phyloP scores from a whole-genome alignment of 371 early-diverging fungal species.

The Haplosporangium sp. region DNA sequence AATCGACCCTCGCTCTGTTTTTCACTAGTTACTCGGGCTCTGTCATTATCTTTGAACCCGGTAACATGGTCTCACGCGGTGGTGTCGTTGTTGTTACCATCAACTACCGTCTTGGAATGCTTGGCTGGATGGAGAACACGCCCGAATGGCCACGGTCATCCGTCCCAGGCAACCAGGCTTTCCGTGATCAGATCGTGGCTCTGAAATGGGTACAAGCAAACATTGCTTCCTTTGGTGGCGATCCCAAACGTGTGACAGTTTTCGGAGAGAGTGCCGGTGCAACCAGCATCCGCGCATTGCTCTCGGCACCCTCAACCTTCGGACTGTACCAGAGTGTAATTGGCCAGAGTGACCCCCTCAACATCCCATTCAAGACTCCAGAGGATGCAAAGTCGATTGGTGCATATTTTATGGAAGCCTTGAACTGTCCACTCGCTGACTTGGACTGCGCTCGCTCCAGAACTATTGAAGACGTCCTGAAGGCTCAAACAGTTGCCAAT shows the following conservation, averaged over 20 bases:
- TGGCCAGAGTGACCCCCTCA: slow-evolving; percentile 29
- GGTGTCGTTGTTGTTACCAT: slow-evolving; percentile 53
- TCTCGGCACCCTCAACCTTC: slow-evolving; percentile 25
- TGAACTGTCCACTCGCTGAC: slow-evolving; percentile 13
- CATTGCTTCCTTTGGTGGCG: slow-evolving; percentile 61
- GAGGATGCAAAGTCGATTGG: slow-evolving; percentile 4
- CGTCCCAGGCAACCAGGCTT: slow-evolving; percentile 42
- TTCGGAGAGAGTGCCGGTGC: slow-evolving; percentile 63
- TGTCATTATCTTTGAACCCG: slow-evolving; percentile 70
- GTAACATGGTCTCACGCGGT: slow-evolving; percentile 65
- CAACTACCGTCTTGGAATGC: slow-evolving; percentile 52
- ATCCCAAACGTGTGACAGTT: slow-evolving; percentile 53
- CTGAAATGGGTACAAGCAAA: slow-evolving; percentile 61
- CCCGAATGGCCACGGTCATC: slow-evolving; percentile 19
- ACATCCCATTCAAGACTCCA: slow-evolving; percentile 31
- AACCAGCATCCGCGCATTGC: slow-evolving; percentile 49
- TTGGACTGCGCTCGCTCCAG: slow-evolving; percentile 29
- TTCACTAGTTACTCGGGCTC: slow-evolving; percentile 50
- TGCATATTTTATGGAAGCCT: slow-evolving; percentile 21
- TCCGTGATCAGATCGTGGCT: slow-evolving; percentile 53
- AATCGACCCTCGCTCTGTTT: neutral
- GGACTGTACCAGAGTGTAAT: slow-evolving; percentile 35
- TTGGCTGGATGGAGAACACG: slow-evolving; percentile 56
- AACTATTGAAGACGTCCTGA: slow-evolving; percentile 24
- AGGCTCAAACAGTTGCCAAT: slow-evolving; percentile 25